A percentile compares a stretch with the other conserved stretches of the same genome.
Evolutionary conservation across 257 asterid species (phyloP).

Genomic region (Ehretia macrophylla): DNA sequence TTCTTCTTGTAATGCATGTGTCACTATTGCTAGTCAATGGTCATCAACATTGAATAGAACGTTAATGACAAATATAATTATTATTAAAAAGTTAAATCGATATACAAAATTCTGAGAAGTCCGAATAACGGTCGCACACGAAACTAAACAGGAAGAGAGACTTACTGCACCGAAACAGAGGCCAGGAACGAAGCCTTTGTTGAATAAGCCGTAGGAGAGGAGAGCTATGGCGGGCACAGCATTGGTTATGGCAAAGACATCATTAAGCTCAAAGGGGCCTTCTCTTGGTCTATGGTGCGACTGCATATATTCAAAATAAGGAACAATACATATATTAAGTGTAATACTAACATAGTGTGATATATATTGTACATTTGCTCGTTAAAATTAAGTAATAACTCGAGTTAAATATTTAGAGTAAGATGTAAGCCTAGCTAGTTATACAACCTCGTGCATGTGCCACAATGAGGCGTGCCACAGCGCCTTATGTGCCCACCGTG

Average conservation of each 20-base stretch:
- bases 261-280: slow-evolving; percentile 94
- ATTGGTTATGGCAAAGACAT: slow-evolving; percentile 80
- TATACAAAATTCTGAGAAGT: too few relatives aligned
- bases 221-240: slow-evolving; percentile 97
- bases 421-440: not conserved
- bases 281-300: slow-evolving; percentile 97
- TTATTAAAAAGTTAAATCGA: too few relatives aligned
- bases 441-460: slow-evolving; percentile 95
- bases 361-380: too few relatives aligned
- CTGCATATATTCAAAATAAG: slow-evolving; percentile 29
- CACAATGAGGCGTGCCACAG: slow-evolving; percentile 97
- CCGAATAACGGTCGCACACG: too few relatives aligned
- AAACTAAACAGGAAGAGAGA: not conserved
- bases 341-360: not conserved
- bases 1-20: too few relatives aligned
- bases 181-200: slow-evolving; percentile 88
- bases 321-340: not conserved
- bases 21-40: too few relatives aligned
- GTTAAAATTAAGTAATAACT: too few relatives aligned
- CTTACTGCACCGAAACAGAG: slow-evolving; percentile 97
- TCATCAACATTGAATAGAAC: too few relatives aligned
- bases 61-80: too few relatives aligned
- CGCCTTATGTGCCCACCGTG: slow-evolving; percentile 97
- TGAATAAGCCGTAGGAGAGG: slow-evolving; percentile 78
- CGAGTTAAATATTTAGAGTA: not conserved